These are phyloP conservation scores for Harrya chromipes DNA, from an alignment of 768 basidiomycete genomes.

Conservation along the genomic window DNA sequence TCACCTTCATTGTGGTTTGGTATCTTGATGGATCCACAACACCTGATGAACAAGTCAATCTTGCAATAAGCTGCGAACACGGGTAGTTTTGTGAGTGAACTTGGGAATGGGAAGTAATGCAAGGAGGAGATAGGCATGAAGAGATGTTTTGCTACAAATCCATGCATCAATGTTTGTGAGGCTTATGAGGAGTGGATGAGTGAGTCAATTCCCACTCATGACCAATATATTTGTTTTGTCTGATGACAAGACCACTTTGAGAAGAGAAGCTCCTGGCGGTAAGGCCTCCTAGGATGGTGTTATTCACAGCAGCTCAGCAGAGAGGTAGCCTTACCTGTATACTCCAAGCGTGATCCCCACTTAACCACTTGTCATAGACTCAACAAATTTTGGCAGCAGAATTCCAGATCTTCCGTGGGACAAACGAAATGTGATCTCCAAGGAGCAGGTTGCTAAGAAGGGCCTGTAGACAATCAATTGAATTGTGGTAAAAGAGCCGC, in stretches of 20 bases:
- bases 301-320: no score
- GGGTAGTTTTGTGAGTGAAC: constrained; percentile 4
- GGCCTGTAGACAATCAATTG: no score
- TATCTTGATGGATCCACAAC: no score
- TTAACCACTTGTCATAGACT: background rate
- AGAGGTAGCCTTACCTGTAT: background rate
- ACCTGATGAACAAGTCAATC: background rate
- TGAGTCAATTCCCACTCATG: background rate
- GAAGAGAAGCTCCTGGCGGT: background rate
- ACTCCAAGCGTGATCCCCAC: background rate
- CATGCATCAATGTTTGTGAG: constrained; percentile 9
- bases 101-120: constrained; percentile 6
- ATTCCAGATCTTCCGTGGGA: constrained; percentile 14
- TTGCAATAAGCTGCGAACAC: background rate
- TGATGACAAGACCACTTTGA: constrained; percentile 12
- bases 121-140: constrained; percentile 8
- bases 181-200: constrained; percentile 10
- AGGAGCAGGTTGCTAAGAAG: no score
- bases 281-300: background rate
- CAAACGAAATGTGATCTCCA: constrained; percentile 16
- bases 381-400: background rate
- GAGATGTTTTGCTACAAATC: background rate
- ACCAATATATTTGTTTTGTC: constrained; percentile 6
- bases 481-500: no score
- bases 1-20: no score